Evolutionary conservation across 2,329 filamentous ascomycete genomes (phyloP), one percentile per base, ranked within the genome.

Genomic region (Microdochium trichocladiopsis): DNA sequence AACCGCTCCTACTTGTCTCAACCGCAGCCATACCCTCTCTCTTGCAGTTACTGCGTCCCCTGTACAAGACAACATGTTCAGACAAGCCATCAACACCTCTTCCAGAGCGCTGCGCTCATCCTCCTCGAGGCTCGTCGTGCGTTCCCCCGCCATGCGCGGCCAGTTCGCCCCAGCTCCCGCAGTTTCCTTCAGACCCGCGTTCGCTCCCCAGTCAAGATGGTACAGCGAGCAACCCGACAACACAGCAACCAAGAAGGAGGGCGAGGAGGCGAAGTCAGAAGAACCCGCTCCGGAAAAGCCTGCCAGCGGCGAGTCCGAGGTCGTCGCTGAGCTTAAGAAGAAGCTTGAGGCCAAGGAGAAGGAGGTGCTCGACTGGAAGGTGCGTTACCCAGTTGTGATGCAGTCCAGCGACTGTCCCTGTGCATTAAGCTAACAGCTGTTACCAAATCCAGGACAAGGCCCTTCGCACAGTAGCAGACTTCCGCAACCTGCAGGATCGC

Each of bases 401-500:
- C 31, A 33, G 10, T 12, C 22, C 16, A 4, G 6, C 43, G 55
- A 25, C 45, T 2, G 31, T 45, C 18, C 11, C 25, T 18, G 18
- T 12, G 31, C 16, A 43, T 24, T 25, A n/a, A 4, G 12, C 10
- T 45, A 18, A 45, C 6, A 6, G 6, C 41, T 21, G 5, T 48
- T 16, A 16, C 21, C n/a, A 23, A 14, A 23, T 47, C 52, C 54
- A 97, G 94, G 94, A 97, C 74, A 94, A 91, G 77, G 95, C 91
- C 72, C 82, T 96, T 57, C 93, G 94, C 68, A 88, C 88, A 52
- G 85, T 97, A 58, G 94, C 94, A 73, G 94, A 99, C 65, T 97
- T 95, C 82, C 90, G 90, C 69, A 99, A 97, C 75, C 88, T 99
- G 50, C 93, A 97, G 76, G 90, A 96, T 66, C 90, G 94, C 66